These are phyloP conservation scores for Vanrija humicola DNA, from an alignment of 1,284 basidiomycete species.

Conservation along the genomic window DNA sequence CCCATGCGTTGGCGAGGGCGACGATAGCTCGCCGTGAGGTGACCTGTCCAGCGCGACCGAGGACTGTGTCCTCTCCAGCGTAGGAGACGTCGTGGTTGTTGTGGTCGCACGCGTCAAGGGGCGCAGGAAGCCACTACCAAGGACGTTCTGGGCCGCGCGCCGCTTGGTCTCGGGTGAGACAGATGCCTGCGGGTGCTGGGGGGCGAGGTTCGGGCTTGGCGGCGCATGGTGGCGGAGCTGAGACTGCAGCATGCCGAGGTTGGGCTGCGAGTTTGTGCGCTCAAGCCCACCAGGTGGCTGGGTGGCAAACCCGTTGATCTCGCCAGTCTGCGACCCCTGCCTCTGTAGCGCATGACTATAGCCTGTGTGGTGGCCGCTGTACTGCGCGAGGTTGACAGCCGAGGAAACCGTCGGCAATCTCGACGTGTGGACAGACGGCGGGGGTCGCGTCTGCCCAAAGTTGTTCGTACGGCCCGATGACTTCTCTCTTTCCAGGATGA, in stretches of 20 bases:
- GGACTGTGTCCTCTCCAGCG: constrained; percentile 22
- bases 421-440: constrained; percentile 28
- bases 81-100: not conserved
- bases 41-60: constrained; percentile 18
- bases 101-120: constrained; percentile 38
- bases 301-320: not conserved
- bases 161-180: constrained; percentile 17
- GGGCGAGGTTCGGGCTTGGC: not conserved
- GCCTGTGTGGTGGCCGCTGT: not conserved
- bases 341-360: constrained; percentile 17
- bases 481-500: constrained; percentile 44
- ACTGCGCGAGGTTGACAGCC: constrained; percentile 29
- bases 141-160: constrained; percentile 23
- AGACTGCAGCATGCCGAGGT: constrained; percentile 7
- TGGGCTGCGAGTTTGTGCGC: constrained; percentile 26
- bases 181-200: not conserved
- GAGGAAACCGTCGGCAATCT: constrained; percentile 24
- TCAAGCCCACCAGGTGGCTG: constrained; percentile 4
- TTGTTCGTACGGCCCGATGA: constrained; percentile 26
- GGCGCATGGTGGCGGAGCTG: constrained; percentile 7
- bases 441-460: constrained; percentile 21
- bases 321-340: not conserved
- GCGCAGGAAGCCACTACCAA: constrained; percentile 34
- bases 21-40: not conserved
- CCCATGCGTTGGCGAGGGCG: not conserved